Evolutionary conservation across 495 filamentous ascomycete species (phyloP).

Genomic region (Aspergillus saccharolyticus): DNA sequence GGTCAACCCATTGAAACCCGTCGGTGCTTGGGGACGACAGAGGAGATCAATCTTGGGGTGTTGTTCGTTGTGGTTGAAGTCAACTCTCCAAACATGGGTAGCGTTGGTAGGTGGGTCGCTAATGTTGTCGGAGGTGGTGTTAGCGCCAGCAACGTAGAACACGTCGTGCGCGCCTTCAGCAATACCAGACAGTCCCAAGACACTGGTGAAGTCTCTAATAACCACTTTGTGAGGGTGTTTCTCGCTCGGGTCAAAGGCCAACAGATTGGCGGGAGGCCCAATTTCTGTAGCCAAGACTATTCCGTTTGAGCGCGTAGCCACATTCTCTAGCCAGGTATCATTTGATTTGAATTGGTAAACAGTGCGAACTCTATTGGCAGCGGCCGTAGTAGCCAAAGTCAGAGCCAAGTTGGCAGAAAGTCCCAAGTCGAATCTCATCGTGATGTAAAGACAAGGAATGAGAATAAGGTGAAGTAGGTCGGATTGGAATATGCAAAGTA

Average conservation of each 20-base stretch:
- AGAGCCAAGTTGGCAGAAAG: too few species aligned
- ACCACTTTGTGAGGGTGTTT: background rate
- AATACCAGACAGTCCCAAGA: background rate
- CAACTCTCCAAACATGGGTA: background rate
- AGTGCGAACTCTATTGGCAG: background rate
- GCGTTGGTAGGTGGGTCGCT: background rate
- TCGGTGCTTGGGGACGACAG: background rate
- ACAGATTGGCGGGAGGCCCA: background rate
- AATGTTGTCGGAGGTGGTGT: background rate
- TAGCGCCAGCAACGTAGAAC: background rate
- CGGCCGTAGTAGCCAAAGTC: too few species aligned
- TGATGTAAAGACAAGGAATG: too few species aligned
- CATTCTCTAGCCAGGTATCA: background rate
- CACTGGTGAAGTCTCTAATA: background rate
- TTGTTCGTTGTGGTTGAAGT: background rate
- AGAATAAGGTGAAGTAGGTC: too few species aligned
- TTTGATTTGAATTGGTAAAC: background rate
- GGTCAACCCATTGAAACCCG: background rate
- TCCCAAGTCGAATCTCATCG: too few species aligned
- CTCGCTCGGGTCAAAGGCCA: background rate
- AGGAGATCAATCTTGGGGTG: background rate
- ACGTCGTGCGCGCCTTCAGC: background rate
- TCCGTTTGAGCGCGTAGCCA: background rate
- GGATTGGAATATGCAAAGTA: too few species aligned
- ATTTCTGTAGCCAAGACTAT: background rate